A percentile compares a stretch with the other conserved stretches of the same genome.
These are phyloP conservation scores for Aspergillus piperis DNA, from an alignment of 2,329 filamentous ascomycete genomes.

Conservation along the genomic window DNA sequence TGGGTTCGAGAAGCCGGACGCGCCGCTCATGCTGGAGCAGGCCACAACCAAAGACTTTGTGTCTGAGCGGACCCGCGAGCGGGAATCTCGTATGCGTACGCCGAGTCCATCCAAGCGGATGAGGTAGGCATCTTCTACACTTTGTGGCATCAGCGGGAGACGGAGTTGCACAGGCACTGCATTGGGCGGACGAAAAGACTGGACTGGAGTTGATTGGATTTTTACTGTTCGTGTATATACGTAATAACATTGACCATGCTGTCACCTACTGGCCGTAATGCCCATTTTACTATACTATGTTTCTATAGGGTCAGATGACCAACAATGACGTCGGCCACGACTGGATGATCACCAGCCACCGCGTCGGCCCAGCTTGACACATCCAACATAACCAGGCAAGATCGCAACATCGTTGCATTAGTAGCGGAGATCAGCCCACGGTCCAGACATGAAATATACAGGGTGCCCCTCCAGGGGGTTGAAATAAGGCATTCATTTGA, in stretches of 20 bases:
- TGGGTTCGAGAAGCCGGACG: constrained; percentile 29
- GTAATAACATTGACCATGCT: not conserved
- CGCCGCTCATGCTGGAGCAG: constrained; percentile 34
- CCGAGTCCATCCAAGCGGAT: constrained; percentile 40
- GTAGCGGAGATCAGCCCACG: too few relatives aligned
- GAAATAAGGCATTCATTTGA: too few relatives aligned
- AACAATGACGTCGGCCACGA: not conserved
- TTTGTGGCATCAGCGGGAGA: not conserved
- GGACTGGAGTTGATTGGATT: not conserved
- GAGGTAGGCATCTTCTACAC: not conserved
- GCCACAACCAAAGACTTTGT: constrained; percentile 33
- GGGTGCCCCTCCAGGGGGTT: too few relatives aligned
- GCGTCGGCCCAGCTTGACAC: not conserved
- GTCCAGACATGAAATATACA: too few relatives aligned
- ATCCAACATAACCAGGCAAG: not conserved
- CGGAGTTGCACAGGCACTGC: not conserved
- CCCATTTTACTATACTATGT: not conserved
- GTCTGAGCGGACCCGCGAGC: constrained; percentile 34
- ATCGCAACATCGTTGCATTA: not conserved
- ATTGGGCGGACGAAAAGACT: not conserved
- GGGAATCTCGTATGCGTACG: constrained; percentile 36
- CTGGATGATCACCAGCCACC: not conserved
- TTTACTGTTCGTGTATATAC: not conserved
- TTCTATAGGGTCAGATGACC: not conserved
- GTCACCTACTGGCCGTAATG: not conserved